phyloP scores from a whole-genome alignment of 1,284 basidiomycete species.

The Apiotrichum siamense region DNA sequence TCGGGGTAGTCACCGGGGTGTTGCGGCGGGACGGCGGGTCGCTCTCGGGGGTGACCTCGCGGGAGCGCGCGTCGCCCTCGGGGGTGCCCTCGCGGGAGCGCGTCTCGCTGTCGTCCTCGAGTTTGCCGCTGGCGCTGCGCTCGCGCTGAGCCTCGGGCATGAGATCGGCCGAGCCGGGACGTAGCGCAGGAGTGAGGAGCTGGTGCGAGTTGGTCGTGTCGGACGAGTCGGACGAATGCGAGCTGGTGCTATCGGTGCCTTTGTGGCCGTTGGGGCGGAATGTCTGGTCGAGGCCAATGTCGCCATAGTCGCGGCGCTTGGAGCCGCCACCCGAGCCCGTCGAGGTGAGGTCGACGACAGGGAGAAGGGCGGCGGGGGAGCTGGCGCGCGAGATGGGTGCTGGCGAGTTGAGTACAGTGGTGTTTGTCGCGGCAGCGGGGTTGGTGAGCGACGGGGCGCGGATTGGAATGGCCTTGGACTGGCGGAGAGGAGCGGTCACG shows the following conservation, averaged over 20 bases:
- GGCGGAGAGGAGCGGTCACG: constrained; percentile 25
- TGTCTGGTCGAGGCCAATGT: neutral
- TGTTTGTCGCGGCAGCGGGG: constrained; percentile 37
- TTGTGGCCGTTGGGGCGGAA: constrained; percentile 10
- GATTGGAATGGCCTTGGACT: constrained; percentile 42
- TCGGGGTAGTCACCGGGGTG: constrained; percentile 7
- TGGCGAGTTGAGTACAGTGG: constrained; percentile 4
- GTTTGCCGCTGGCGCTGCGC: constrained; percentile 9
- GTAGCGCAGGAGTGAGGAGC: constrained; percentile 37
- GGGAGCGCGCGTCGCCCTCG: constrained; percentile 8
- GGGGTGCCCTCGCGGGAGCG: constrained; percentile 1
- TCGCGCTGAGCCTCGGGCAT: constrained; percentile 17
- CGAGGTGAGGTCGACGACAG: constrained; percentile 17
- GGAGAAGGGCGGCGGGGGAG: constrained; percentile 21
- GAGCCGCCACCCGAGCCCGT: neutral
- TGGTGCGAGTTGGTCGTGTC: constrained; percentile 33
- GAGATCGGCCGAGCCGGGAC: constrained; percentile 37
- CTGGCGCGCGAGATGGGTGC: constrained; percentile 3
- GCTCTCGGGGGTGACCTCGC: constrained; percentile 3
- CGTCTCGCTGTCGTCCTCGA: constrained; percentile 4
- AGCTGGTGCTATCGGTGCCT: constrained; percentile 20
- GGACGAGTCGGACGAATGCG: constrained; percentile 26
- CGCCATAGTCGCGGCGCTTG: neutral
- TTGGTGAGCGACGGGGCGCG: constrained; percentile 40
- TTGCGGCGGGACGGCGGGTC: constrained; percentile 2